A percentile compares a stretch with the other conserved stretches of the same genome.
Evolutionary conservation across 305 asterid genomes (phyloP).

Genomic region (Stenogyne calaminthoides): DNA sequence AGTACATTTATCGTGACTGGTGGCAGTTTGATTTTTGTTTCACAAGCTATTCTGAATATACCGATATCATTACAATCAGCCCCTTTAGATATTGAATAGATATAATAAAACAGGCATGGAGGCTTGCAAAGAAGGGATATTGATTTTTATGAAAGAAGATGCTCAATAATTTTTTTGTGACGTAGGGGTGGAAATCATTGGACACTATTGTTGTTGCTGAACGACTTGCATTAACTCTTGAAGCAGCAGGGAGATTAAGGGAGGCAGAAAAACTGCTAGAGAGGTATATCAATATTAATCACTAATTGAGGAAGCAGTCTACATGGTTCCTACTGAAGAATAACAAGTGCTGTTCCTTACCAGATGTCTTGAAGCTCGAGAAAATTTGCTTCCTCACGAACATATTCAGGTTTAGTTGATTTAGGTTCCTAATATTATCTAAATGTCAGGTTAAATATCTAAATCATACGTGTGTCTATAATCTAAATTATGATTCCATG

Average conservation of each 20-base stretch:
- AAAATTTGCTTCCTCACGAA: constrained; percentile 56
- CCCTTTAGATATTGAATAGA: constrained; percentile 9
- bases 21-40: neutral
- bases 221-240: constrained; percentile 80
- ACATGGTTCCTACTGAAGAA: constrained; percentile 26
- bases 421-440: constrained; percentile 32
- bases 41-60: constrained; percentile 6
- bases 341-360: constrained; percentile 36
- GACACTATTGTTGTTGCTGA: constrained; percentile 85
- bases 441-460: constrained; percentile 15
- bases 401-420: constrained; percentile 74
- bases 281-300: constrained; percentile 49
- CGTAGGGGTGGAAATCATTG: constrained; percentile 83
- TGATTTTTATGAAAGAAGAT: neutral
- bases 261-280: constrained; percentile 83
- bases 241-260: constrained; percentile 58
- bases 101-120: neutral
- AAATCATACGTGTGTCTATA: constrained; percentile 9
- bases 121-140: constrained; percentile 21
- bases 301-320: constrained; percentile 27
- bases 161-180: constrained; percentile 19
- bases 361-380: constrained; percentile 88
- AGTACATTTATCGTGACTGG: neutral
- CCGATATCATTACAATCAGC: neutral
- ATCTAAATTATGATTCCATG: constrained; percentile 9